These are phyloP conservation scores for Pulveroboletus sp. DNA, from an alignment of 768 basidiomycete species.

Conservation along the genomic window DNA sequence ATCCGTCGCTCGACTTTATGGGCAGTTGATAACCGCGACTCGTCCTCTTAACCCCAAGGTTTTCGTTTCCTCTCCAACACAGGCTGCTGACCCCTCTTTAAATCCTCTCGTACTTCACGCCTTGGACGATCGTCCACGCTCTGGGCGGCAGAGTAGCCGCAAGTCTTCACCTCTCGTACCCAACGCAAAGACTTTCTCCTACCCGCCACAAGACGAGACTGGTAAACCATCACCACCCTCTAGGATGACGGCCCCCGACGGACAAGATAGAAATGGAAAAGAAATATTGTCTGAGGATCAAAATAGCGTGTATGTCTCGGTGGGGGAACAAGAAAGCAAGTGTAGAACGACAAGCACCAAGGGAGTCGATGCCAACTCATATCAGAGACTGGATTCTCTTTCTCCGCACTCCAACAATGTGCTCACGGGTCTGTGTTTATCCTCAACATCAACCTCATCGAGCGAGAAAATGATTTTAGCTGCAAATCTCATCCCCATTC, in stretches of 20 bases:
- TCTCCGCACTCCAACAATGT: slow-evolving; percentile 53
- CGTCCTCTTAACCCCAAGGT: background rate
- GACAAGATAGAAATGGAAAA: background rate
- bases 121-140: slow-evolving; percentile 23
- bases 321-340: slow-evolving; percentile 17
- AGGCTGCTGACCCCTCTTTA: background rate
- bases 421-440: slow-evolving; percentile 36
- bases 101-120: background rate
- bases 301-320: background rate
- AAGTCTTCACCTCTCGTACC: slow-evolving; percentile 14
- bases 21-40: background rate
- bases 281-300: background rate
- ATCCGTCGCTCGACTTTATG: background rate
- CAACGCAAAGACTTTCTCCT: slow-evolving; percentile 16
- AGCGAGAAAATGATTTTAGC: slow-evolving; percentile 10
- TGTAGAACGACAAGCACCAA: slow-evolving; percentile 27
- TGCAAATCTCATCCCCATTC: background rate
- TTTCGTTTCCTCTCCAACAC: slow-evolving; percentile 1
- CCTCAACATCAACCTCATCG: slow-evolving; percentile 17
- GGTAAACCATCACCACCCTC: slow-evolving; percentile 14
- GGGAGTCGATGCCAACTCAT: slow-evolving; percentile 12
- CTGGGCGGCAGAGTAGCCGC: slow-evolving; percentile 35
- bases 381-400: slow-evolving; percentile 48
- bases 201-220: slow-evolving; percentile 17
- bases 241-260: background rate